Conservation (phyloP, 345 rosid genomes). For the Reutealis trisperma region DNA sequence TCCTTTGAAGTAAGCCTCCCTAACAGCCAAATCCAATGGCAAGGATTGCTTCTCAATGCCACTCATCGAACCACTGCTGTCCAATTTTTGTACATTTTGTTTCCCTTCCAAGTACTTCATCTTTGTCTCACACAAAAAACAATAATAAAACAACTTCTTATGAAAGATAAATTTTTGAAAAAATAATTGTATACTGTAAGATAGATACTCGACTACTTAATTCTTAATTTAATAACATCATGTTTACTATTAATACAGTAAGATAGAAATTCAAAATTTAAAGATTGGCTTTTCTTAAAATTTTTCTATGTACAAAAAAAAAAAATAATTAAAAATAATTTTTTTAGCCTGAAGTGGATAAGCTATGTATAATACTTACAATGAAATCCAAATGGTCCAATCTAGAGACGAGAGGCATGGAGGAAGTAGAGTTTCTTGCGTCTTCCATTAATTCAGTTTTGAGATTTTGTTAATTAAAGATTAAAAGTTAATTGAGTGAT, state of each 20-base stretch:
- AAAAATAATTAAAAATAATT: not conserved
- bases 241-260: no score
- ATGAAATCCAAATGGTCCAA: slow-evolving; percentile 75
- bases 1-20: slow-evolving; percentile 74
- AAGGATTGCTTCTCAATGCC: slow-evolving; percentile 27
- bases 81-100: slow-evolving; percentile 43
- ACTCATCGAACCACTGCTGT: slow-evolving; percentile 16
- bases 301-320: not conserved
- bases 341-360: not conserved
- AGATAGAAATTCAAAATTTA: no score
- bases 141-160: no score
- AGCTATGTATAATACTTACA: slow-evolving; percentile 34
- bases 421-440: slow-evolving; percentile 40
- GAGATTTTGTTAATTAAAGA: not conserved
- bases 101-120: slow-evolving; percentile 67
- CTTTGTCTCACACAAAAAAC: slow-evolving; percentile 26
- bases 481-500: no score
- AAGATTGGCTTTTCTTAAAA: no score
- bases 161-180: no score
- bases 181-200: no score
- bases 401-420: slow-evolving; percentile 58
- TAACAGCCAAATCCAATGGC: slow-evolving; percentile 52
- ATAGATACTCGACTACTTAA: no score
- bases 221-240: no score
- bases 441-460: slow-evolving; percentile 43